Evolutionary conservation across 495 filamentous ascomycete genomes (phyloP).

Genomic region (Xylaria sp.): DNA sequence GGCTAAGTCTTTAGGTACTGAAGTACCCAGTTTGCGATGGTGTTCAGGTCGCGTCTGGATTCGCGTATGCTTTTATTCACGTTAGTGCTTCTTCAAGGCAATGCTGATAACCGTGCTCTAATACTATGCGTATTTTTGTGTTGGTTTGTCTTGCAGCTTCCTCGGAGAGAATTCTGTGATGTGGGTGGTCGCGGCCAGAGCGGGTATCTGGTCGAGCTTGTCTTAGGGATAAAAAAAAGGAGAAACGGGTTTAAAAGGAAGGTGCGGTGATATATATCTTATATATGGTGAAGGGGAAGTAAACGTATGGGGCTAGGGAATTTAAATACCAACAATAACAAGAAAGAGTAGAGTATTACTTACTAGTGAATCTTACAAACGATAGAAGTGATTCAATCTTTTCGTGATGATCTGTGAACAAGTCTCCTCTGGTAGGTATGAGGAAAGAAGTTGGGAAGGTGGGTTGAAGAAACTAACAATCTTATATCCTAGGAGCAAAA

Average conservation of each 20-base stretch:
- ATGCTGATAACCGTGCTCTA: no score
- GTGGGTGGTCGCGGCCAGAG: not conserved
- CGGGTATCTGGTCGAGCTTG: not conserved
- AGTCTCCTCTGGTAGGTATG: not conserved
- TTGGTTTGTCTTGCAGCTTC: not conserved
- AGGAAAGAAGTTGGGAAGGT: not conserved
- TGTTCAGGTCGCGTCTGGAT: no score
- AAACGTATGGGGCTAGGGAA: not conserved
- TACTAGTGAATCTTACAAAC: not conserved
- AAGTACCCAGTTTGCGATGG: no score
- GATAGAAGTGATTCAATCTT: not conserved
- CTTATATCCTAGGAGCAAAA: not conserved
- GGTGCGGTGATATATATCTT: not conserved
- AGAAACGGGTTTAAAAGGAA: not conserved
- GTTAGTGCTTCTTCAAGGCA: no score
- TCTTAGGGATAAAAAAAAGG: not conserved
- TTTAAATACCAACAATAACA: not conserved
- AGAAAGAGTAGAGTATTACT: not conserved
- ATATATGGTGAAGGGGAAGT: not conserved
- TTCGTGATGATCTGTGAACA: not conserved
- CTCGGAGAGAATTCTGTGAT: not conserved
- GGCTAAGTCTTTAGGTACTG: no score
- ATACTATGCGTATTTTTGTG: not conserved
- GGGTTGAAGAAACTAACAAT: not conserved
- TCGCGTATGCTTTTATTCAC: no score